Percentiles rank a stretch among this genome's conserved stretches.
phyloP scores from a whole-genome alignment of 2,329 filamentous ascomycete genomes.

The Talaromyces funiculosus region DNA sequence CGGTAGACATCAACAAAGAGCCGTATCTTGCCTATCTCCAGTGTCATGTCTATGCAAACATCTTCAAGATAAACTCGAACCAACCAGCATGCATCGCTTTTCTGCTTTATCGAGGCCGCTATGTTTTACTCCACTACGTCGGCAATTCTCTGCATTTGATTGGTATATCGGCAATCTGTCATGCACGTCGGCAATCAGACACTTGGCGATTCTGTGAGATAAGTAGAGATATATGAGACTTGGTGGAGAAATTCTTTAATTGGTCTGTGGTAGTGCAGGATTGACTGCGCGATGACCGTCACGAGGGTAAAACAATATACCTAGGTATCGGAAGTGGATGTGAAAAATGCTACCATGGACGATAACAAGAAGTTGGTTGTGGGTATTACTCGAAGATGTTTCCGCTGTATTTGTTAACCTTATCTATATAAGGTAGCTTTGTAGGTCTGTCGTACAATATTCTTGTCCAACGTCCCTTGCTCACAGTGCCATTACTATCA shows the following conservation, averaged over 20 bases:
- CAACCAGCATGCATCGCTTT: background rate
- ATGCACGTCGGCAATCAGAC: constrained; percentile 10
- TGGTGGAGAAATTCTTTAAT: background rate
- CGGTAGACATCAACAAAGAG: background rate
- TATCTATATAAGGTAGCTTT: background rate
- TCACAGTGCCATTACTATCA: background rate
- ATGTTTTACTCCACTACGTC: background rate
- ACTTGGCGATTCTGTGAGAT: constrained; percentile 3
- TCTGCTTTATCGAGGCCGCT: background rate
- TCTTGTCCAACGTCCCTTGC: background rate
- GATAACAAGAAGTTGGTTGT: background rate
- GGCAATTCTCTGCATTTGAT: background rate
- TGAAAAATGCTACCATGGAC: background rate
- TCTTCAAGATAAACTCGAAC: background rate
- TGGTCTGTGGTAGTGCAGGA: background rate
- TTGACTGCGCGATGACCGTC: background rate
- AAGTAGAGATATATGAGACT: background rate
- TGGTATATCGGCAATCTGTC: constrained; percentile 1
- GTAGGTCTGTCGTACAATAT: background rate
- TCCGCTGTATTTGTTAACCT: background rate
- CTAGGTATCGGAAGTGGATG: background rate
- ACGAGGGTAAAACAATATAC: background rate
- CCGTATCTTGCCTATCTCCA: background rate
- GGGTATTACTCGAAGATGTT: background rate
- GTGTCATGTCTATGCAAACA: background rate